Evolutionary conservation across 768 basidiomycete species (phyloP), one percentile per base, ranked within the genome.

Genomic region (Sporobolomyces roseus): DNA sequence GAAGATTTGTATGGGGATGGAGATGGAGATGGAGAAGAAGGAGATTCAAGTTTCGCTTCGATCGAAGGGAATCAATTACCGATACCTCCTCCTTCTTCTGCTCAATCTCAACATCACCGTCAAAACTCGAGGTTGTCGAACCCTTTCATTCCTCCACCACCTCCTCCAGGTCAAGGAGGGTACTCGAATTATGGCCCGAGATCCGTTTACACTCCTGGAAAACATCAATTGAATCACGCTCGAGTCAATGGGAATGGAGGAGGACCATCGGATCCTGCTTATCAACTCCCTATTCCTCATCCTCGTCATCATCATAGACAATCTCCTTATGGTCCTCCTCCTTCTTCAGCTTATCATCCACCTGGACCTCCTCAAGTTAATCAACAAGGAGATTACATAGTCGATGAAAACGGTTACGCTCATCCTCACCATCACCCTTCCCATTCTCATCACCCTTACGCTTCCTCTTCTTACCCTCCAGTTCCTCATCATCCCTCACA

Each of bases 11-110:
- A 29, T 4, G 52, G 21, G 19, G 51, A 55, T 1, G 32, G 16
- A 19, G 41, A 46, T n/a, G 56, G 29, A 29, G 56, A 35, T 17
- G 58, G n/a, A 33, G 58, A 60, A 46, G 56, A 59, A 35, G 58
- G 58, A 32, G 58, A 60, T 48, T 60, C 58, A 43, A 48, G 45
- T 48, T 60, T 60, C 58, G 58, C 58, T 60, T 60, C 58, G 58
- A 60, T 60, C 58, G 58, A 60, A 60, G 58, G 30, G 30, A 6
- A 45, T 7, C 21, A 13, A 23, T 46, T 23, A 10, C 13, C 21
- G n/a, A n/a, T 46, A 13, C 45, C 45, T 13, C 49, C 5, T 12
- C 38, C 17, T 23, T 25, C n/a, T 29, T 25, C 5, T 10, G 25
- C 49, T 50, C 49, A 5, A 7, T 29, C 25, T 27, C 27, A 4